Evolutionary conservation across 1,139 yeast genomes (phyloP), one percentile per base, ranked within the genome.

Genomic region (Diutina pseudorugosa): DNA sequence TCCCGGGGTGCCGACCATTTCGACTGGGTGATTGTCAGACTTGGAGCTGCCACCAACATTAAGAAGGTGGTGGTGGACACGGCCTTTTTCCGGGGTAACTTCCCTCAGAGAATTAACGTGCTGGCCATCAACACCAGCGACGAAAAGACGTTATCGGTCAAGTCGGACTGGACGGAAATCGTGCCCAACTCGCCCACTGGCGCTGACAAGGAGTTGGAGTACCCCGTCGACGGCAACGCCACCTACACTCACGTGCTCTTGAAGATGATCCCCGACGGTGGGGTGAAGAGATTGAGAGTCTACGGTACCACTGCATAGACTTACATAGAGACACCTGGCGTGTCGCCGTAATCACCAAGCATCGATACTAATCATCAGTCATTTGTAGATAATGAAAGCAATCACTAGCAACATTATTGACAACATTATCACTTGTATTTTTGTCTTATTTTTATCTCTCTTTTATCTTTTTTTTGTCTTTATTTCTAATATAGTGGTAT

Each of bases 251-350:
- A 89, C 63, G 87, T 89, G 40, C 79, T 83, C 62, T 65, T 91
- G 59, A 82, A 88, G 18, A 85, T 91, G 65, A 85, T 90, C 57
- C 98, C 98, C 33, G 98, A 91, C 63, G 98, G 98, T 52, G 98
- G 98, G 56, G 89, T 90, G 54, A 91, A 91, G 74, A 79, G 98
- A 65, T 70, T 91, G 48, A 78, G 96, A 59, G 93, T 89, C 33
- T 79, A 80, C 62, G 98, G 97, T 42, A 73, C 77, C 23, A 25
- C 21, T 14, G 45, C 45, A 16, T 42, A 42, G 36, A 30, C 36
- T 30, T 14, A 11, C 12, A 11, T 30, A 30, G 36, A 30, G 36
- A 30, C 36, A 30, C 36, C 36, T 30, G 36, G 36, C 36, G 36
- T 30, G 36, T 30, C 36, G 36, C 36, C n/a, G 36, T 30, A 30